Base-by-base conservation (phyloP, 129 eudicot species). In the Artemisia argyi region DNA sequence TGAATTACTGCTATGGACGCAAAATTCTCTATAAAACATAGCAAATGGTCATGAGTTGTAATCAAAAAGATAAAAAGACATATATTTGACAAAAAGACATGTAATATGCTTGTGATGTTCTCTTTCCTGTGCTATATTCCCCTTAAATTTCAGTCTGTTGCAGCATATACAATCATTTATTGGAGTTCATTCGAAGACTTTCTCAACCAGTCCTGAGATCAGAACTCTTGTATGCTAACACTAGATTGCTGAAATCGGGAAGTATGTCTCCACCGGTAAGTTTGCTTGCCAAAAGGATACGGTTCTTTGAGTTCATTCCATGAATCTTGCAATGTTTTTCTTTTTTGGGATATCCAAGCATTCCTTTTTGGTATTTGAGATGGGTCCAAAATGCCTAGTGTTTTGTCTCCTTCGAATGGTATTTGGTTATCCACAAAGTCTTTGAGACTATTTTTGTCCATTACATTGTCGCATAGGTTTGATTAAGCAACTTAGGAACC, bases 111-210 rank as follows among this genome's bases (percentile, higher is more conserved):
- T 78, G 69, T 13, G 24, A 24, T 24, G 10, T 59, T 12, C 65
- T 11, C 24, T 59, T 59, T 24, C 15, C 17, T 24, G 42, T 24
- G 51, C 39, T 28, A 3, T 18, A 15, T 64, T 39, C 5, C 24
- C 44, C 42, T 20, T 48, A 48, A 11, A 20, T 47, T 13, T 14
- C 61, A 56, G 14, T 57, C 32, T 52, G 0, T 52, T 81, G 79
- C 89, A 92, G 98, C 79, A 92, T 87, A 32, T 92, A 92, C 78
- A 89, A 87, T 70, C 85, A 89, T 78, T 24, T 81, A 68, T 70
- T 56, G 76, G 91, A 83, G 68, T 79, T 92, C 51, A 68, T 84
- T 69, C 67, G 73, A 51, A 89, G 83, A 71, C 79, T 87, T 51
- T 70, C 78, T 73, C 74, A 74, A 39, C 75, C 81, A 62, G 66